Evolutionary conservation across 2,329 filamentous ascomycete species (phyloP), one percentile per base, ranked within the genome.

Genomic region (Hypoxylon sp.): DNA sequence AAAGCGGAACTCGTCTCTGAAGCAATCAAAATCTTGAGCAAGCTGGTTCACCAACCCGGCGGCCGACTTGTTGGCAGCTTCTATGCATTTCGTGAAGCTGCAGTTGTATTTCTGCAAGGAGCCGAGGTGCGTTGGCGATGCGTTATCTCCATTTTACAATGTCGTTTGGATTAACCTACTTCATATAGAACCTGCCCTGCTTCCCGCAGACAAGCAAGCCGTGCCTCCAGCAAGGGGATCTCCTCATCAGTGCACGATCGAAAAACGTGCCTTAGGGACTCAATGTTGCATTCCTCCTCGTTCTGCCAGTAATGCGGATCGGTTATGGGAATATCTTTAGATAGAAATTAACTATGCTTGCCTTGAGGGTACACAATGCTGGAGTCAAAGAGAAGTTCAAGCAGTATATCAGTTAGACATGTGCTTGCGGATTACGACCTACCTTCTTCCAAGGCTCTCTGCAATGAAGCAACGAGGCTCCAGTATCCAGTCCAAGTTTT

Each of bases 401-500:
- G 7, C 5, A 30, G 13, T 2, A 55, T 53, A 27, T 35, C 51
- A 44, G 13, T 44, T 3, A n/a, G 30, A 44, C 40, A 30, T 49
- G 42, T 54, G 37, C 42, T 14, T 31, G 31, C 5, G 33, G 46
- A 22, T 25, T 25, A 66, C 10, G 8, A 77, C 80, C 79, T 77
- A 91, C 92, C 92, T 85, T 98, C 95, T 57, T 98, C 94, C 46
- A 98, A 82, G 1, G 94, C 97, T 75, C 96, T 86, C 79, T 95
- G 93, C 75, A 99, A 80, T 22, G 92, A 89, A 25, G 96, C 96
- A 20, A 98, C 93, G 62, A 99, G 82, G 79, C 94, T 97, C 91
- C 93, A 97, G 80, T 99, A 99, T 2, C 96, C 96, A 0, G 94
- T 98, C 94, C 94, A 98, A 64, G 82, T 89, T 79, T 89, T 91